Percentiles rank a stretch among this genome's conserved stretches.
These are phyloP conservation scores for Cladochytrium replicatum DNA, from an alignment of 192 early-diverging fungal species.

Conservation along the genomic window DNA sequence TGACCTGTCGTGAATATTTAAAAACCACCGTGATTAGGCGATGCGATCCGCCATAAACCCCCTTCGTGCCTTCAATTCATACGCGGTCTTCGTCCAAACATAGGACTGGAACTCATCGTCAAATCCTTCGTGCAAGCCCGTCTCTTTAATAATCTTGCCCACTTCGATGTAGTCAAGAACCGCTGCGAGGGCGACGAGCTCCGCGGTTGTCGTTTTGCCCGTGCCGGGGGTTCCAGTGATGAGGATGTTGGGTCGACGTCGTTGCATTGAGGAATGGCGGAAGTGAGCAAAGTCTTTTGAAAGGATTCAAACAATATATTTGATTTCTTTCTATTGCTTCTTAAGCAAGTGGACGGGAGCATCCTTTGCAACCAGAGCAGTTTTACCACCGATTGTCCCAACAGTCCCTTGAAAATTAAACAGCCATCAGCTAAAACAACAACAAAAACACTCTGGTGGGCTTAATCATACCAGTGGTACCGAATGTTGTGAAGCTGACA, in stretches of 20 bases:
- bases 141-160: slow-evolving; percentile 77
- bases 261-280: too few species aligned
- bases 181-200: slow-evolving; percentile 66
- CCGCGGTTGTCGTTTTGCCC: slow-evolving; percentile 48
- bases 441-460: too few species aligned
- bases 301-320: slow-evolving; percentile 7
- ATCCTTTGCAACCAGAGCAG: slow-evolving; percentile 40
- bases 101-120: slow-evolving; percentile 80
- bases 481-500: slow-evolving; percentile 77
- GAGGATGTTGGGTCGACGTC: slow-evolving; percentile 26
- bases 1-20: too few species aligned
- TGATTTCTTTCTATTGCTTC: slow-evolving; percentile 20
- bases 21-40: too few species aligned
- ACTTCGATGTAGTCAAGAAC: slow-evolving; percentile 77
- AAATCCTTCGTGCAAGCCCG: slow-evolving; percentile 73
- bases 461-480: slow-evolving; percentile 48
- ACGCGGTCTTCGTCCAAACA: slow-evolving; percentile 89
- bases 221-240: slow-evolving; percentile 37
- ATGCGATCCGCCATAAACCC: not conserved
- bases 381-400: slow-evolving; percentile 59
- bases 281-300: too few species aligned
- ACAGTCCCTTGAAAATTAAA: too few species aligned
- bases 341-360: slow-evolving; percentile 27
- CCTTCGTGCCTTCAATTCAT: not conserved
- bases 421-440: too few species aligned